Evolutionary conservation across 2,329 filamentous ascomycete genomes (phyloP), one percentile per base, ranked within the genome.

Genomic region (Cladophialophora psammophila): DNA sequence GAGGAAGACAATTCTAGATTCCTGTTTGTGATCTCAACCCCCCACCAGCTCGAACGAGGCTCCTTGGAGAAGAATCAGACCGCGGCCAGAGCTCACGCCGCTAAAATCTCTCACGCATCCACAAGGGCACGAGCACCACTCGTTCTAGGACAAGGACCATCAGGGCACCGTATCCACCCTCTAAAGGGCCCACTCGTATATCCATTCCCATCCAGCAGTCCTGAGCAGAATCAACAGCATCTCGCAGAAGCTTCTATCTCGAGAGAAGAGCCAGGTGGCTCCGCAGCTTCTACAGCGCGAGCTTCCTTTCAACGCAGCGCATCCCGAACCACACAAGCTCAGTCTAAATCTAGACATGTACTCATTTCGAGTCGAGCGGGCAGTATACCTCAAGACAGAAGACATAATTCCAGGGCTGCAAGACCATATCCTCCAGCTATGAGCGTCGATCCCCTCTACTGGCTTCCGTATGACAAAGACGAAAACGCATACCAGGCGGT

Each of bases 1-100:
- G 12, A 26, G 35, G 15, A 40, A 26, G n/a, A 38, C 9, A 42
- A 26, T 13, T 31, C 54, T 18, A 42, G 18, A 57, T 57, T 40
- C 34, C 18, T 38, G 20, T 57, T 57, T 31, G 20, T 57, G 2
- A 20, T 57, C 32, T 57, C 54, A 1, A 57, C 54, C 40, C 54
- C 54, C 13, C 35, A 42, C n/a, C 35, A 57, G n/a, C 54, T 40
- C 54, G 54, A 57, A 40, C 54, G 18, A 20, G n/a, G 26, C 6
- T 57, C 54, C 18, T 20, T 57, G 18, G 34, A 10, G 20, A 35
- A 38, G 3, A 18, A 38, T 38, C 54, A 57, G 26, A 34, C 54
- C 10, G n/a, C 13, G 5, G 54, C 54, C 3, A 57, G 54, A 42
- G 35, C 54, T 35, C 54, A 57, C 26, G 54, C 54, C 3, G 54